Conservation (phyloP, 2,329 filamentous ascomycete genomes). For the Raffaelea ambrosiae region DNA sequence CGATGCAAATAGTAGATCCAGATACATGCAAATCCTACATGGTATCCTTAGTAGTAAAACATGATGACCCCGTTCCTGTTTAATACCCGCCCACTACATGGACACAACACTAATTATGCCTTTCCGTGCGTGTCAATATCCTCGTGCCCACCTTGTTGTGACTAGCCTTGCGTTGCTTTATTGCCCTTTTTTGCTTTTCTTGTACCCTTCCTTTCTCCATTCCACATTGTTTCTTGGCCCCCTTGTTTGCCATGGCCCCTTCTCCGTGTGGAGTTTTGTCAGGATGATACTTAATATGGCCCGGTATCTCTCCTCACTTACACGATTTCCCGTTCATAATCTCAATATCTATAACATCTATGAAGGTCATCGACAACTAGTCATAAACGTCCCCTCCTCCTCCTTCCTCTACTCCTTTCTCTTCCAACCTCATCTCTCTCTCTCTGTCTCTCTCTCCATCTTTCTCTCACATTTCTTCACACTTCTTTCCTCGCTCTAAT, state of each 20-base stretch:
- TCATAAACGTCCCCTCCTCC: too few relatives aligned
- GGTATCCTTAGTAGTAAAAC: conserved; percentile 13
- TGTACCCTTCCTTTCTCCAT: conserved; percentile 5
- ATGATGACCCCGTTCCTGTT: conserved; percentile 19
- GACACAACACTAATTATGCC: conserved; percentile 7
- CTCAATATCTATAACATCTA: not conserved
- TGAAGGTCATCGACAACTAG: too few relatives aligned
- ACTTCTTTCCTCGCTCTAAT: not conserved
- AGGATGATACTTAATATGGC: conserved; percentile 12
- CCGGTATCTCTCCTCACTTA: conserved; percentile 2
- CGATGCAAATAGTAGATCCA: not conserved
- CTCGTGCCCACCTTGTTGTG: conserved; percentile 10
- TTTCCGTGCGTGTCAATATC: conserved; percentile 23
- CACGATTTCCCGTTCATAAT: not conserved
- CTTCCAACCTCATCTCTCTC: not conserved
- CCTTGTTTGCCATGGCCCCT: not conserved
- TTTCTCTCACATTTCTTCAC: conserved; percentile 1
- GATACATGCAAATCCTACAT: not conserved
- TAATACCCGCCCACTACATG: conserved; percentile 6
- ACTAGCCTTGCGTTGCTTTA: conserved; percentile 8
- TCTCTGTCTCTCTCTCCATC: not conserved
- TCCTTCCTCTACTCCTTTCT: not conserved
- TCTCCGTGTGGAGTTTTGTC: conserved; percentile 6
- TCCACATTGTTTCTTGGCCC: not conserved
- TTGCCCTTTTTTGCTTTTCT: not conserved